Evolutionary conservation across 73 alveolate species (phyloP).

Genomic region (Symbiodinium natans): DNA sequence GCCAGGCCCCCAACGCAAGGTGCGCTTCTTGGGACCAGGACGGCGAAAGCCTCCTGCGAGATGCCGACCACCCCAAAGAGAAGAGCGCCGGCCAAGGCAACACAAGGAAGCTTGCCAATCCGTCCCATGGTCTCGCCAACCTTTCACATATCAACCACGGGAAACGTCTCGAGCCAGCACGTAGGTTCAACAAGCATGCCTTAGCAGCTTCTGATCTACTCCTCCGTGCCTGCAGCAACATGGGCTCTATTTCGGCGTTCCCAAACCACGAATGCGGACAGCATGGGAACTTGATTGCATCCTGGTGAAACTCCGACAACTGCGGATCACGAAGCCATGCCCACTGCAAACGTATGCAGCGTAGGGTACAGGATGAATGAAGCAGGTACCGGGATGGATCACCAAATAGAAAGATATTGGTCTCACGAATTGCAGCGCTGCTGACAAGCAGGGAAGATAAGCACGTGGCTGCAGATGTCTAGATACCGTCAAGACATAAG

Average conservation of each 20-base stretch:
- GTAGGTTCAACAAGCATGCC: neutral
- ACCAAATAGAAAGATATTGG: too few relatives aligned
- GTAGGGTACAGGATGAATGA: too few relatives aligned
- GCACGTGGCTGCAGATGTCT: neutral
- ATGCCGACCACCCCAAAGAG: neutral
- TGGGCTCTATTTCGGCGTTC: neutral
- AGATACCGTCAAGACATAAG: neutral
- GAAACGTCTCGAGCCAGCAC: neutral
- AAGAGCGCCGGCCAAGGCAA: neutral
- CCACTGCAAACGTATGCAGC: too few relatives aligned
- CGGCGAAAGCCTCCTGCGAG: neutral
- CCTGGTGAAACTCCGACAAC: neutral
- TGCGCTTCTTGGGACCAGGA: neutral
- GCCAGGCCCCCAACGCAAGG: neutral
- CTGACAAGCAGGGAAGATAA: neutral
- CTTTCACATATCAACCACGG: neutral
- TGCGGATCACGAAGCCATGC: neutral
- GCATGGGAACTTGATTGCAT: too few relatives aligned
- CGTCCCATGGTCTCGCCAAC: neutral
- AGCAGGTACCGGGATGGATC: too few relatives aligned
- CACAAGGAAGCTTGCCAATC: neutral
- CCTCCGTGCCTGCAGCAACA: too few relatives aligned
- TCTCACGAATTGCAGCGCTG: neutral
- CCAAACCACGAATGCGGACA: neutral
- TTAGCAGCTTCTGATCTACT: too few relatives aligned